phyloP scores from a whole-genome alignment of 2,329 filamentous ascomycete genomes.

The Amphichorda felina region DNA sequence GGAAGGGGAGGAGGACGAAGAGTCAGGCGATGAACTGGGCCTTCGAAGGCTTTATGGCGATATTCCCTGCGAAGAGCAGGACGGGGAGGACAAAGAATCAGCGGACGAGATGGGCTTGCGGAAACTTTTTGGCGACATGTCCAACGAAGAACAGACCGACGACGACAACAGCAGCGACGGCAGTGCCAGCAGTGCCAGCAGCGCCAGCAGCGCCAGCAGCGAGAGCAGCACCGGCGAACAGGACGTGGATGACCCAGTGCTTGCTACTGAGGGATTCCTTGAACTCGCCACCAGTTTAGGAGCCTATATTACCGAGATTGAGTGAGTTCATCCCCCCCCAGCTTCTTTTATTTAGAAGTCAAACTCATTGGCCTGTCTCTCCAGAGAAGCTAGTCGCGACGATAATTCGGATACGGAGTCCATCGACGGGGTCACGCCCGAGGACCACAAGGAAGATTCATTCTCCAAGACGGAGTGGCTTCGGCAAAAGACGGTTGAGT shows the following conservation, averaged over 20 bases:
- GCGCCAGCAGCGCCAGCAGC: too few relatives aligned
- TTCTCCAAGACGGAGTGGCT: constrained; percentile 24
- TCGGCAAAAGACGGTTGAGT: constrained; percentile 31
- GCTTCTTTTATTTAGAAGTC: not conserved
- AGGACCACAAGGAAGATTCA: constrained; percentile 23
- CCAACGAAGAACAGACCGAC: too few relatives aligned
- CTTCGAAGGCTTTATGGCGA: constrained; percentile 2
- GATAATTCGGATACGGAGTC: constrained; percentile 12
- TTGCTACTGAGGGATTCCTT: constrained; percentile 14
- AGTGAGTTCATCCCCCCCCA: constrained; percentile 4
- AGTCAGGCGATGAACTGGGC: not conserved
- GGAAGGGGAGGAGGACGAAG: not conserved
- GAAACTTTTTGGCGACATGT: too few relatives aligned
- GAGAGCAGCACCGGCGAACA: too few relatives aligned
- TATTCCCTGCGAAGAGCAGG: constrained; percentile 4
- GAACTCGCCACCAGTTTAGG: constrained; percentile 12
- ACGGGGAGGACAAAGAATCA: not conserved
- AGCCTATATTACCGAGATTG: constrained; percentile 16
- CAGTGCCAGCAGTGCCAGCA: too few relatives aligned
- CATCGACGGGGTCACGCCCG: constrained; percentile 15
- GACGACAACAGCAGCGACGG: too few relatives aligned
- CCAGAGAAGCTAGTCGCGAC: constrained; percentile 8
- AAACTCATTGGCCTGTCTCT: not conserved
- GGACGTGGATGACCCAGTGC: too few relatives aligned
- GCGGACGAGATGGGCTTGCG: too few relatives aligned